Evolutionary conservation across 306 rosid genomes (phyloP), one percentile per base, ranked within the genome.

Genomic region (Cicer bijugum): DNA sequence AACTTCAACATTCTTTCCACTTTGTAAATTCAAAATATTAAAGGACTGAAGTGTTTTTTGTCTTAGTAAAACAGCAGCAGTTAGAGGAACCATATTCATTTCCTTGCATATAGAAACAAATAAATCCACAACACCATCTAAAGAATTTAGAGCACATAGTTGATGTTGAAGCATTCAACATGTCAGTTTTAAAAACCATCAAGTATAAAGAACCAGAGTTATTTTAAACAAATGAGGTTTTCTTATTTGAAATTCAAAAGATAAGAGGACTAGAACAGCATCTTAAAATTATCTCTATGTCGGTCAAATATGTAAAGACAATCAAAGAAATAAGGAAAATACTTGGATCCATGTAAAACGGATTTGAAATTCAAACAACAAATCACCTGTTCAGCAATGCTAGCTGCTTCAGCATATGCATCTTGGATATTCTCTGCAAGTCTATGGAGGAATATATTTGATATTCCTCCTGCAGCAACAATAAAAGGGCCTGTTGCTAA

Each of bases 321-420:
- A 72, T n/a, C 12, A 28, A 55, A 53, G 19, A 33, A 38, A 75
- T 39, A 43, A 75, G 45, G 58, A 79, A 75, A 75, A 16, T 40
- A 42, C 4, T 73, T 68, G 35, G 70, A 23, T 64, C 71, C 69
- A 53, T 20, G 47, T 53, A 65, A 44, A 47, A 64, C 51, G 47
- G 15, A 65, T 8, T 44, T 52, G 72, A 68, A 83, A 57, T 51
- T 66, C 60, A 76, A 82, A 63, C 38, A 8, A 59, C 20, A 71
- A 56, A 71, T n/a, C 72, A 91, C 98, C 98, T 93, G 98, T 82
- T 93, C 98, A 16, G 98, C 98, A 72, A 93, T 87, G 87, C 98
- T 88, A 69, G 98, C 98, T 50, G 98, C 98, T 88, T 93, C 98
- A 69, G 98, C 98, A 86, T 93, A 93, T 67, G 98, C 98, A 81